Conservation (phyloP, 257 asterid genomes). For the Galeopsis tetrahit region DNA sequence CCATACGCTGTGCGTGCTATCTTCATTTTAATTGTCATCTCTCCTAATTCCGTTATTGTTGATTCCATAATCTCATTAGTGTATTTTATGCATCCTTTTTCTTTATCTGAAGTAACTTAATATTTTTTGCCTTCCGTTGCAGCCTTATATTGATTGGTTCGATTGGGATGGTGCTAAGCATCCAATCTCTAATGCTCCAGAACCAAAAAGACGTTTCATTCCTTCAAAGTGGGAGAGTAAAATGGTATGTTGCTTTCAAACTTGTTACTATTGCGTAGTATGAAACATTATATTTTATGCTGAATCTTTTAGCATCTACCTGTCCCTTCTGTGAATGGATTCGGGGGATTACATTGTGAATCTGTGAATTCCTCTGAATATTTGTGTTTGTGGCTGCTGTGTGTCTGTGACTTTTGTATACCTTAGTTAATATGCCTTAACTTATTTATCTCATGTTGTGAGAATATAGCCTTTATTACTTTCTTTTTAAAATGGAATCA, state of each 20-base stretch:
- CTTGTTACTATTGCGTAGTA: constrained; percentile 11
- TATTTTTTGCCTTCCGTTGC: constrained; percentile 38
- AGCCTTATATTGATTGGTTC: constrained; percentile 92
- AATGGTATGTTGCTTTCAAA: constrained; percentile 51
- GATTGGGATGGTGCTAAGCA: constrained; percentile 75
- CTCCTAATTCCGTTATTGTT: not conserved
- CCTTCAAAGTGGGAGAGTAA: constrained; percentile 94
- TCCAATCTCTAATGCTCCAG: constrained; percentile 92
- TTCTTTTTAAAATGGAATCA: not conserved
- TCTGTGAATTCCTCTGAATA: not conserved
- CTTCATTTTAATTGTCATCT: constrained; percentile 17
- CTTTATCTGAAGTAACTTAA: constrained; percentile 24
- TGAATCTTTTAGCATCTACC: constrained; percentile 14
- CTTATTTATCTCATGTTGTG: constrained; percentile 3
- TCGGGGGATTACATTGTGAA: not conserved
- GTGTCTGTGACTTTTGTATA: not conserved
- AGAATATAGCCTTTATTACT: not conserved
- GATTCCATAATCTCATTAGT: constrained; percentile 6
- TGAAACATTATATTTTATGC: constrained; percentile 7
- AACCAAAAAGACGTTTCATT: constrained; percentile 96
- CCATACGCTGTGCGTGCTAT: constrained; percentile 76
- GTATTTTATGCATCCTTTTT: constrained; percentile 25
- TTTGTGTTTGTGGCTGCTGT: not conserved
- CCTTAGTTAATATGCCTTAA: not conserved
- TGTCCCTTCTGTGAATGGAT: constrained; percentile 13